A percentile compares a stretch with the other conserved stretches of the same genome.
Conservation (phyloP, 1,139 yeast species). For the Yamadazyma jaroonii region DNA sequence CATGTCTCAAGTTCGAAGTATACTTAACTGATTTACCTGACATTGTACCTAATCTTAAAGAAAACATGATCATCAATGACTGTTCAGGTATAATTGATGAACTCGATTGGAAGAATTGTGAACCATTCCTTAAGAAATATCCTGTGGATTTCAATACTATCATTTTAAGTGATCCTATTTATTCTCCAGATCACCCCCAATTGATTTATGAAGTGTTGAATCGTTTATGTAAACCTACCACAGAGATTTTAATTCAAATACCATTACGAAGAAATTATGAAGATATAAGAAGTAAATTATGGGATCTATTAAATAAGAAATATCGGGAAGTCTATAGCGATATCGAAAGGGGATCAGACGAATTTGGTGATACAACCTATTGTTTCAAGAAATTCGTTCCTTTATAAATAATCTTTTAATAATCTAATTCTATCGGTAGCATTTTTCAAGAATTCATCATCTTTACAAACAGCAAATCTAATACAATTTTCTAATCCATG, state of each 20-base stretch:
- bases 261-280: slow-evolving; percentile 73
- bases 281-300: slow-evolving; percentile 57
- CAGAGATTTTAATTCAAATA: slow-evolving; percentile 63
- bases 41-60: slow-evolving; percentile 63
- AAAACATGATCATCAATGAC: slow-evolving; percentile 55
- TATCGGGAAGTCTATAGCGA: slow-evolving; percentile 23
- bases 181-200: slow-evolving; percentile 76
- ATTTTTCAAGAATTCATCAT: slow-evolving; percentile 70
- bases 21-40: slow-evolving; percentile 76
- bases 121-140: slow-evolving; percentile 26
- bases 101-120: slow-evolving; percentile 76
- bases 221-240: slow-evolving; percentile 28
- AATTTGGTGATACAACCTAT: slow-evolving; percentile 74
- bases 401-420: slow-evolving; percentile 59
- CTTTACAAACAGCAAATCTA: slow-evolving; percentile 96
- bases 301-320: slow-evolving; percentile 47
- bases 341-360: slow-evolving; percentile 70
- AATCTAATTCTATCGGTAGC: slow-evolving; percentile 75
- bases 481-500: slow-evolving; percentile 78
- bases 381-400: slow-evolving; percentile 44
- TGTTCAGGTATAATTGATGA: slow-evolving; percentile 34
- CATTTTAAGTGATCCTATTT: slow-evolving; percentile 83
- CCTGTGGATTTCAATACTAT: slow-evolving; percentile 49
- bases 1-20: slow-evolving; percentile 46
- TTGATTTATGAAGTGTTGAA: slow-evolving; percentile 63